Percentiles rank a stretch among this genome's conserved stretches.
Evolutionary conservation across 257 asterid genomes (phyloP).

Genomic region (Solanum sparsipilum): DNA sequence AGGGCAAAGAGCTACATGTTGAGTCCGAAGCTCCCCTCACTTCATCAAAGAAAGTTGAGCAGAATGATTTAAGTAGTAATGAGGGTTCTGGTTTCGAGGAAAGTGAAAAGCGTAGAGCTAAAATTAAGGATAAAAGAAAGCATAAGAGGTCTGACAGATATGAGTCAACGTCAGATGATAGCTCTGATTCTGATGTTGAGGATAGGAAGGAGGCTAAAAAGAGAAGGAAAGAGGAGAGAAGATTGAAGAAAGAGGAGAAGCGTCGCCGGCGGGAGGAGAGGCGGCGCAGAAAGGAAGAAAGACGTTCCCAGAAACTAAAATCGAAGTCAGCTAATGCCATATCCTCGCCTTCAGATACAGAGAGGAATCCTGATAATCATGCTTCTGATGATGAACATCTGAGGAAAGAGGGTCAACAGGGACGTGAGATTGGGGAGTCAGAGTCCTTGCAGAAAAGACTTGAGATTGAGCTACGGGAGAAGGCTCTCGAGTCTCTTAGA

Average conservation of each 20-base stretch:
- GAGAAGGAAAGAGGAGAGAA: slow-evolving; percentile 76
- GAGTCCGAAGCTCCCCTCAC: slow-evolving; percentile 21
- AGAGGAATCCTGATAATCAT: slow-evolving; percentile 11
- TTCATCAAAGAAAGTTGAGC: slow-evolving; percentile 30
- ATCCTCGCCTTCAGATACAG: slow-evolving; percentile 45
- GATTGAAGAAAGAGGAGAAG: slow-evolving; percentile 59
- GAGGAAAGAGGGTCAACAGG: slow-evolving; percentile 19
- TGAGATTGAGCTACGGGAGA: slow-evolving; percentile 93
- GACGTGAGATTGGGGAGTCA: slow-evolving; percentile 27
- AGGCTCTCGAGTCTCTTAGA: slow-evolving; percentile 88
- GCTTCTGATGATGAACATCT: slow-evolving; percentile 45
- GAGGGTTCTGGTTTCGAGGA: slow-evolving; percentile 38
- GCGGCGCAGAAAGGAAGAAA: slow-evolving; percentile 55
- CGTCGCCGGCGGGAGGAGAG: slow-evolving; percentile 65
- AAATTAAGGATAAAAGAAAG: slow-evolving; percentile 56
- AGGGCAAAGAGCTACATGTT: slow-evolving; percentile 14
- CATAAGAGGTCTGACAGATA: slow-evolving; percentile 41
- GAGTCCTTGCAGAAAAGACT: slow-evolving; percentile 67
- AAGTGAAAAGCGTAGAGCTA: slow-evolving; percentile 28
- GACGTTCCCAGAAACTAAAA: slow-evolving; percentile 50
- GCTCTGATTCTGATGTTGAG: slow-evolving; percentile 63
- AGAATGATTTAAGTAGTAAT: slow-evolving; percentile 30
- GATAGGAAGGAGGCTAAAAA: slow-evolving; percentile 70
- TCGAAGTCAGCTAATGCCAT: slow-evolving; percentile 40
- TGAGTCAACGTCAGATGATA: slow-evolving; percentile 47